Evolutionary conservation across 371 early-diverging fungal species (phyloP).

Genomic region (Mucor irregularis): DNA sequence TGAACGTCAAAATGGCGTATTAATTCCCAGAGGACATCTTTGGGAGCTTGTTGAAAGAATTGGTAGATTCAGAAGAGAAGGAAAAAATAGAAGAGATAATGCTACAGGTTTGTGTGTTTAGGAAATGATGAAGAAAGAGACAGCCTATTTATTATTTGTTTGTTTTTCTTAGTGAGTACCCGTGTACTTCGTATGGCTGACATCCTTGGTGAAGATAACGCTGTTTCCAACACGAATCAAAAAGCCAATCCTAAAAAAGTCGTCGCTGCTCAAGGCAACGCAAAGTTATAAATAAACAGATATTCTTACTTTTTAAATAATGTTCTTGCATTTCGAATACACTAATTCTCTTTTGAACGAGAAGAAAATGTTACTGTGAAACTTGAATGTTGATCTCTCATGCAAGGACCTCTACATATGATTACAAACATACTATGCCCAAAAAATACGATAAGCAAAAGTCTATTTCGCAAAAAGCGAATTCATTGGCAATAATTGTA

Average conservation of each 20-base stretch:
- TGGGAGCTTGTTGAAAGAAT: slow-evolving; percentile 87
- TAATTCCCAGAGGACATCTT: slow-evolving; percentile 63
- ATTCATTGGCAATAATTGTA: no score
- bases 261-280: neutral
- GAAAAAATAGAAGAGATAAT: slow-evolving; percentile 87
- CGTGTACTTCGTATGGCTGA: slow-evolving; percentile 34
- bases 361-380: no score
- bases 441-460: no score
- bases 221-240: slow-evolving; percentile 20
- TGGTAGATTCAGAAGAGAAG: slow-evolving; percentile 82
- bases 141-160: neutral
- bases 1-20: slow-evolving; percentile 50
- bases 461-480: no score
- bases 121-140: no score
- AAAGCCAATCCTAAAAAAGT: slow-evolving; percentile 15
- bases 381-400: no score
- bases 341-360: no score
- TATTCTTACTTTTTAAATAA: no score
- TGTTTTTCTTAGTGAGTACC: slow-evolving; percentile 26
- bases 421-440: no score
- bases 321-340: no score
- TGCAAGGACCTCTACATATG: no score
- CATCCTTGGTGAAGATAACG: slow-evolving; percentile 29
- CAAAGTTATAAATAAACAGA: slow-evolving; percentile 5
- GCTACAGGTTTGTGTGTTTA: slow-evolving; percentile 57